phyloP scores from a whole-genome alignment of 1,139 yeast species.

The Torulaspora pretoriensis region DNA sequence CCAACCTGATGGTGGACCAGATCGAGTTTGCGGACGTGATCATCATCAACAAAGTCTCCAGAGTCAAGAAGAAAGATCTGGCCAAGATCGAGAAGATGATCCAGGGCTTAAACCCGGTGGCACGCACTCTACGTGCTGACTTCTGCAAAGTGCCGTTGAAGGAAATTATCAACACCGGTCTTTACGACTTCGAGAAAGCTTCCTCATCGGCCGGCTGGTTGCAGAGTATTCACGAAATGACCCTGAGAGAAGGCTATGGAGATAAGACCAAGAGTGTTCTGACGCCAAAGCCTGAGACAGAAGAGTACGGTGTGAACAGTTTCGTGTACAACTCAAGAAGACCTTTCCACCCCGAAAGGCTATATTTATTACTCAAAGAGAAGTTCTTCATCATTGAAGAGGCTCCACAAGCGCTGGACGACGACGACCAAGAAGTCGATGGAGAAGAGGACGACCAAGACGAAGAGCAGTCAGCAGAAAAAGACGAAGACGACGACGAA shows the following conservation, averaged over 20 bases:
- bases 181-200: slow-evolving; percentile 42
- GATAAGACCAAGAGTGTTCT: slow-evolving; percentile 23
- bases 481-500: slow-evolving; percentile 21
- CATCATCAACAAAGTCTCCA: slow-evolving; percentile 40
- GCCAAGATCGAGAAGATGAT: slow-evolving; percentile 37
- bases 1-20: slow-evolving; percentile 46
- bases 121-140: slow-evolving; percentile 38
- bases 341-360: slow-evolving; percentile 45
- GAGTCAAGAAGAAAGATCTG: slow-evolving; percentile 31
- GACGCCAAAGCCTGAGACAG: slow-evolving; percentile 38
- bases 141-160: slow-evolving; percentile 40
- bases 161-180: slow-evolving; percentile 38
- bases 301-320: slow-evolving; percentile 45
- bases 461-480: slow-evolving; percentile 25
- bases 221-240: slow-evolving; percentile 43
- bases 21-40: slow-evolving; percentile 46
- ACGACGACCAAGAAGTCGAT: slow-evolving; percentile 17
- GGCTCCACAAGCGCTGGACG: slow-evolving; percentile 29
- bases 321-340: slow-evolving; percentile 41
- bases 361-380: slow-evolving; percentile 39
- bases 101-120: slow-evolving; percentile 42
- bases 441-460: slow-evolving; percentile 20
- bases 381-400: slow-evolving; percentile 38
- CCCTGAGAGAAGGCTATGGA: slow-evolving; percentile 40
- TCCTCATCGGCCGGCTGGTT: slow-evolving; percentile 47